Evolutionary conservation across 176 grass and related monocot genomes (phyloP), one percentile per base, ranked within the genome.

Genomic region (Neostapfia colusana): DNA sequence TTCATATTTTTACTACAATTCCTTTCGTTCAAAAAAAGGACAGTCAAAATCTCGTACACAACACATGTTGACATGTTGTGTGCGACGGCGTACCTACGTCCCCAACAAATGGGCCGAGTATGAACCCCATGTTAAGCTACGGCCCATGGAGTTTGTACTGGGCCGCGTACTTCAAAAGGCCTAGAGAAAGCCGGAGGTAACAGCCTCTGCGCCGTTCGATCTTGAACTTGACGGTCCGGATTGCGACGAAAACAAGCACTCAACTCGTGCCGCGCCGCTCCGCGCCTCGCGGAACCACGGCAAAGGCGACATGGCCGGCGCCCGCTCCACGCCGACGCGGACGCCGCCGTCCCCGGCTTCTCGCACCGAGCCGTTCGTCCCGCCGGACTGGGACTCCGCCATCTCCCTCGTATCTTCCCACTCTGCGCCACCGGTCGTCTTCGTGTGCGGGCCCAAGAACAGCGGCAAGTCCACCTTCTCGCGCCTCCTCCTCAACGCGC

Each of bases 401-500:
- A 58, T 63, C 0, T 43, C 82, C 15, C 26, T 10, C 51, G 74
- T 80, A 34, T 72, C 89, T 10, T 62, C 54, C 20, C 2, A 48
- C 38, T 10, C 45, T 36, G 16, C 73, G 18, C 74, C 91, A 7
- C 86, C 78, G 1, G 95, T 92, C n/a, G 87, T 88, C 18, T 39
- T 86, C 11, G 82, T 98, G 1, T 94, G 91, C 26, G 91, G 95
- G 18, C 95, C 95, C 21, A 92, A 93, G 77, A 98, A 98, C 66
- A 86, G 89, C 71, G 95, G 95, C 84, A 98, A 98, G 82, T 94
- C 89, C 55, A 98, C 91, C 85, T 94, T 94, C 79, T 94, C 95
- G 40, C 95, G 91, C 21, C 78, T 84, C 50, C 91, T 98, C 62
- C 73, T 94, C 82, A 98, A 94, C 73, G 74, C 45, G 62, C 89